Evolutionary conservation across 805 yeast species (phyloP), one percentile per base, ranked within the genome.

Genomic region (Metschnikowia matae): DNA sequence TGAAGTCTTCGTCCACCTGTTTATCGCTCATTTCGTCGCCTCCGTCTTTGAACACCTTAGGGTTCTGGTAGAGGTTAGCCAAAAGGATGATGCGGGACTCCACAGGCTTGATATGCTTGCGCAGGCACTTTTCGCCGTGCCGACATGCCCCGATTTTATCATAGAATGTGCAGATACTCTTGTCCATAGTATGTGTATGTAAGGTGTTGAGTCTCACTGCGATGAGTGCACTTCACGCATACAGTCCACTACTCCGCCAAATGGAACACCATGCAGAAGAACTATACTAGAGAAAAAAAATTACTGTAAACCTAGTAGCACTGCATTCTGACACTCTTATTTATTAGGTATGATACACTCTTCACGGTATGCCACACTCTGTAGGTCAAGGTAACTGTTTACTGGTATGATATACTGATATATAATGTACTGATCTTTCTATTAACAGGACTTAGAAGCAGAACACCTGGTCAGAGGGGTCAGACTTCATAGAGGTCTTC

Each of bases 61-160:
- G 88, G 55, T 82, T 82, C 48, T 79, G 81, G 59, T 82, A 86
- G 43, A 89, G 60, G 59, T 85, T 84, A 15, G 84, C 73, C 50
- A 86, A 73, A 44, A 87, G 70, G 1, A 90, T 74, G 0, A 92
- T 85, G 48, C 75, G 72, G 0, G 96, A 85, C 38, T 72, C 66
- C 6, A 72, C 65, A 1, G 97, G 96, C 57, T 78, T 78, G 18
- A 78, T 73, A 65, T 90, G 91, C 50, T 77, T 77, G 59, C 92
- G 74, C 7, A 89, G 83, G 61, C 98, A 91, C 59, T 84, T 85
- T 51, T 84, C 90, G 0, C 97, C 97, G 65, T 91, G 97, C 52
- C 97, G 76, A 61, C 98, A 91, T 0, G 96, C 95, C 0, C 98
- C 98, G 31, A 89, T 87, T 63, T 85, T 88, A 54, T 78, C 74